Evolutionary conservation across 208 protist genomes (phyloP), one percentile per base, ranked within the genome.

Genomic region (Phytomonas sp.): DNA sequence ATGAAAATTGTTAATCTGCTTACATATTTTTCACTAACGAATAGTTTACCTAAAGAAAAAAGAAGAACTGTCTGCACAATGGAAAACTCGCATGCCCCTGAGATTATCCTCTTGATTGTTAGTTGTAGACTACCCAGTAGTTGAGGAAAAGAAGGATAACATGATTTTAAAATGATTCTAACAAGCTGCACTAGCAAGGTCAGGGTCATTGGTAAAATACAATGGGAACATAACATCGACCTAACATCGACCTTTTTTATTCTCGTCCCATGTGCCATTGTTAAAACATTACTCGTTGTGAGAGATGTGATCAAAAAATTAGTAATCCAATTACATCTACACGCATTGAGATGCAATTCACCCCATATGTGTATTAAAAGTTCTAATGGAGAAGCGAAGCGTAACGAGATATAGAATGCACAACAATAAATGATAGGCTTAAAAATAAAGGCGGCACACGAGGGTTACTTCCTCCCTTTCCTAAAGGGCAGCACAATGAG

Each of bases 111-210:
- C 11, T 63, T 33, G 8, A 43, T 23, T 0, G 11, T 17, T 63
- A 17, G 31, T 13, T 43, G 11, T 20, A 63, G 31, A 23, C 2
- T 63, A 63, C 11, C 15, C 59, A 1, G 5, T 8, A 61, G 5
- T 5, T 61, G 28, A 61, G 1, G 29, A 6, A 29, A 6, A 29
- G 29, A 61, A 61, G 29, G 5, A 8, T 1, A 61, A 61, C 29
- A 8, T 61, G 59, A 34, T n/a, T 40, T 62, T 8, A 63, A 23
- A 63, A 63, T 63, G 1, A 29, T 61, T 61, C 29, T 63, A 46
- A 46, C 1, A 8, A 20, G 40, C 40, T 46, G 40, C 40, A 46
- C 11, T 23, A 46, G 9, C 9, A 40, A 40, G 9, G 9, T 40
- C 36, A 40, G 36, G 9, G 36, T 4, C 36, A 40, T 4, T 36